phyloP scores from a whole-genome alignment of 768 basidiomycete genomes.

The Dictyophora rubrovolvata region DNA sequence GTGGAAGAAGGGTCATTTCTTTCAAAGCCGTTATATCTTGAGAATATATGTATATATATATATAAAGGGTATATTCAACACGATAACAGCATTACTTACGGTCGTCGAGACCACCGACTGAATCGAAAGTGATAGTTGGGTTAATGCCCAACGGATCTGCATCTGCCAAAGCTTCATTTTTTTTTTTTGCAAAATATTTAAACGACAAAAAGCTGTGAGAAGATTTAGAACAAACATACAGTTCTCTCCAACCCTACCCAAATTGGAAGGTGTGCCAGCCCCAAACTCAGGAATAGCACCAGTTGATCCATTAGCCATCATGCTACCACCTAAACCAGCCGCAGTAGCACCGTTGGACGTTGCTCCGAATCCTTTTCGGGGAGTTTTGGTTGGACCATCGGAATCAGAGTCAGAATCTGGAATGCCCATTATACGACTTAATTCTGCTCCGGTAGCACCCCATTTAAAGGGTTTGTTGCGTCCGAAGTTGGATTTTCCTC shows the following conservation, averaged over 20 bases:
- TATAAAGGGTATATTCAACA: background rate
- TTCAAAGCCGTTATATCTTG: constrained; percentile 87
- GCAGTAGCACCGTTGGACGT: constrained; percentile 26
- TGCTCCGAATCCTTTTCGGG: constrained; percentile 45
- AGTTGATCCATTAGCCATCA: constrained; percentile 28
- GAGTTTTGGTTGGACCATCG: constrained; percentile 55
- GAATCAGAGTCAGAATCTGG: constrained; percentile 41
- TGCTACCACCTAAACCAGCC: constrained; percentile 43
- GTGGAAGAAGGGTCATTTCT: constrained; percentile 94
- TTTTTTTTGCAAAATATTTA: constrained; percentile 11
- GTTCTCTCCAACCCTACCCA: constrained; percentile 76
- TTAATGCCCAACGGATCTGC: constrained; percentile 94
- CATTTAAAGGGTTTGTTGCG: constrained; percentile 50
- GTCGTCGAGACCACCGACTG: constrained; percentile 91
- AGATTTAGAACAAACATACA: constrained; percentile 29
- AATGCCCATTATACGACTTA: constrained; percentile 71
- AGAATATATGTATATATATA: background rate
- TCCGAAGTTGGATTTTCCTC: constrained; percentile 18
- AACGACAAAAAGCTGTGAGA: constrained; percentile 5
- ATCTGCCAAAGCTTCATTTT: constrained; percentile 75
- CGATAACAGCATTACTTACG: constrained; percentile 40
- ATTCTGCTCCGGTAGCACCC: constrained; percentile 71
- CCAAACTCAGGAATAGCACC: constrained; percentile 41
- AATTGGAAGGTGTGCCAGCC: constrained; percentile 73
- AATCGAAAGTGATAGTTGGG: constrained; percentile 88